Base-by-base conservation (phyloP, 345 rosid species). In the Arabidopsis arenosa region DNA sequence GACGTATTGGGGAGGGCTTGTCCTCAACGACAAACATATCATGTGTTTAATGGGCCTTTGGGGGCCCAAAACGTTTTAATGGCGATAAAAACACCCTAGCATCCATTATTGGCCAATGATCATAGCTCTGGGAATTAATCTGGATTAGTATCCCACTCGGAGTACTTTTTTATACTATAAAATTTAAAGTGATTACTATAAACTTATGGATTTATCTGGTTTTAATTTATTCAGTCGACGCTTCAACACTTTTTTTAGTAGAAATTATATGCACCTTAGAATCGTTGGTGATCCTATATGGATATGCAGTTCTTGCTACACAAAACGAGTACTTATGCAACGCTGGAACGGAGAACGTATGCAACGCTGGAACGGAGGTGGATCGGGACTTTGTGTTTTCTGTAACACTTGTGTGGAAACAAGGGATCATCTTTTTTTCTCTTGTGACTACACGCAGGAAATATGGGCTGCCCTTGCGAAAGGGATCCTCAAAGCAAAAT, bases 1-100 rank as follows among this genome's bases (percentile, higher is more conserved):
- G 44, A 18, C 58, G 47, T 41, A 14, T 28, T 65, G 11, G 17
- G 10, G 30, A 41, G 55, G 30, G 39, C 18, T n/a, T 65, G 48
- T 35, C 70, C 40, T 35, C 43, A 9, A 60, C 30, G 66, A 45
- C 8, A 65, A 36, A 66, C 41, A 39, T 44, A 18, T 4, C 49
- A 59, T 47, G n/a, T 66, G 2, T 0, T 48, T 66, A 66, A 48
- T 74, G 72, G 77, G 78, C 58, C 72, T 55, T 57, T 32, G 1
- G 17, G 8, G 57, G 36, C 51, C 72, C 47, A 55, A 56, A 4
- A 9, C 2, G 15, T 17, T 43, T 28, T 51, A 36, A 23, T 7
- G 10, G 35, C 13, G 56, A 41, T 5, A 28, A 28, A 13, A 12
- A 54, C 5, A 26, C 1, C 14, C 8, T 12, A 54, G 17, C 36